These are phyloP conservation scores for Eutrema japonicum DNA, from an alignment of 345 rosid genomes.

Conservation along the genomic window DNA sequence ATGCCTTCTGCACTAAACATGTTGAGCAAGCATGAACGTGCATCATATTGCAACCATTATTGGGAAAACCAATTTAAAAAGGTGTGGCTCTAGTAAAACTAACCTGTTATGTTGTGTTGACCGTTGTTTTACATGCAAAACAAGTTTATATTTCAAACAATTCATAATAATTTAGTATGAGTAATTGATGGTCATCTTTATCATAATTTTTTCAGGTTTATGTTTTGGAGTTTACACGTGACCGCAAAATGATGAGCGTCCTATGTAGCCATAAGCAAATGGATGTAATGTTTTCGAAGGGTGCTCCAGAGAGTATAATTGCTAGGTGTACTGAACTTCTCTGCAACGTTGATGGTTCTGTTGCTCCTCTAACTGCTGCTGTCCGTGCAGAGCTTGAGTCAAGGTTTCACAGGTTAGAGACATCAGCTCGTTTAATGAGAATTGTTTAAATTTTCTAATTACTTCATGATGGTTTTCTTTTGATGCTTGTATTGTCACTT, in stretches of 20 bases:
- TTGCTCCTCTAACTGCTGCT: slow-evolving; percentile 69
- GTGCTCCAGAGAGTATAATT: slow-evolving; percentile 95
- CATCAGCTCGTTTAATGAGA: slow-evolving; percentile 11
- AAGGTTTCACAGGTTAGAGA: slow-evolving; percentile 71
- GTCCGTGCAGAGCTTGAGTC: slow-evolving; percentile 77
- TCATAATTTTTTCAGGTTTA: slow-evolving; percentile 64
- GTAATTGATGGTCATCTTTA: slow-evolving; percentile 33
- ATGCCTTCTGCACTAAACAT: slow-evolving; percentile 89
- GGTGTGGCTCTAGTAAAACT: slow-evolving; percentile 54
- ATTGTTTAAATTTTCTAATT: neutral
- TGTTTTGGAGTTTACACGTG: slow-evolving; percentile 91
- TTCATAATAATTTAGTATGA: slow-evolving; percentile 6
- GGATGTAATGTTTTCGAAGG: slow-evolving; percentile 84
- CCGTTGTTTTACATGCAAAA: slow-evolving; percentile 7
- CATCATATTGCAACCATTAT: slow-evolving; percentile 95
- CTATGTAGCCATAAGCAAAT: slow-evolving; percentile 79
- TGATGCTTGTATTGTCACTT: slow-evolving; percentile 20
- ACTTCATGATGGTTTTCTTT: slow-evolving; percentile 21
- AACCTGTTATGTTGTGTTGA: slow-evolving; percentile 20
- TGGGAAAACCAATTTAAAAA: slow-evolving; percentile 95
- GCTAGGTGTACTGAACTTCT: slow-evolving; percentile 83
- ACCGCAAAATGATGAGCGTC: slow-evolving; percentile 98
- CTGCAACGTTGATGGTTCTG: slow-evolving; percentile 84
- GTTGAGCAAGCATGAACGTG: slow-evolving; percentile 97
- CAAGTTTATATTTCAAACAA: slow-evolving; percentile 3